phyloP scores from a whole-genome alignment of 1,284 basidiomycete species.

The Sanghuangporus baumii region DNA sequence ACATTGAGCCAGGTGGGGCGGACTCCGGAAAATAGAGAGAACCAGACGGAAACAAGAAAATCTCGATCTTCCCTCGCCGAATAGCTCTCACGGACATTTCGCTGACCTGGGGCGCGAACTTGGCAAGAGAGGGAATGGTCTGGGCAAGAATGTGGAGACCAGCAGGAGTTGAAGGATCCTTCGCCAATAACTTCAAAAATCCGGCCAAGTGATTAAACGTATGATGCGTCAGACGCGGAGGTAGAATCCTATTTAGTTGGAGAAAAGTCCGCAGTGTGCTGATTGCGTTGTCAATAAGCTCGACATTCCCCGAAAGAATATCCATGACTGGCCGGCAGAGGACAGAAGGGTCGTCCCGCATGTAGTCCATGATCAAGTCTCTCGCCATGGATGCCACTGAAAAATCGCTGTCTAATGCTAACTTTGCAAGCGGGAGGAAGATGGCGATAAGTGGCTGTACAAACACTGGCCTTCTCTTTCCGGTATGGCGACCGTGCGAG shows the following conservation, averaged over 20 bases:
- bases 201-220: constrained; percentile 69
- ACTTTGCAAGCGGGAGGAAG: constrained; percentile 45
- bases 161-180: constrained; percentile 37
- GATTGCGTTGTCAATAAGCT: constrained; percentile 40
- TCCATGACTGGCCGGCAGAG: constrained; percentile 64
- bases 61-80: constrained; percentile 68
- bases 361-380: constrained; percentile 56
- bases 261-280: constrained; percentile 47
- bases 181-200: constrained; percentile 55
- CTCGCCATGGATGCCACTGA: constrained; percentile 51
- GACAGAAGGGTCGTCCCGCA: constrained; percentile 69
- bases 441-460: constrained; percentile 52
- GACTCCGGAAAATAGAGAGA: constrained; percentile 57
- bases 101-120: constrained; percentile 57
- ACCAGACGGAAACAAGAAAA: constrained; percentile 64
- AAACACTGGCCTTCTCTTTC: constrained; percentile 59
- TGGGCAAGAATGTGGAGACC: constrained; percentile 49
- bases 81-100: constrained; percentile 72
- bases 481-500: constrained; percentile 35
- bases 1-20: constrained; percentile 51
- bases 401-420: constrained; percentile 52
- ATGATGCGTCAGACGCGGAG: constrained; percentile 62
- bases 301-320: constrained; percentile 44
- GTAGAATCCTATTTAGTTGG: constrained; percentile 48
- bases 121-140: constrained; percentile 51